Conservation (phyloP, 2,329 filamentous ascomycete species). For the Alternaria conjuncta region DNA sequence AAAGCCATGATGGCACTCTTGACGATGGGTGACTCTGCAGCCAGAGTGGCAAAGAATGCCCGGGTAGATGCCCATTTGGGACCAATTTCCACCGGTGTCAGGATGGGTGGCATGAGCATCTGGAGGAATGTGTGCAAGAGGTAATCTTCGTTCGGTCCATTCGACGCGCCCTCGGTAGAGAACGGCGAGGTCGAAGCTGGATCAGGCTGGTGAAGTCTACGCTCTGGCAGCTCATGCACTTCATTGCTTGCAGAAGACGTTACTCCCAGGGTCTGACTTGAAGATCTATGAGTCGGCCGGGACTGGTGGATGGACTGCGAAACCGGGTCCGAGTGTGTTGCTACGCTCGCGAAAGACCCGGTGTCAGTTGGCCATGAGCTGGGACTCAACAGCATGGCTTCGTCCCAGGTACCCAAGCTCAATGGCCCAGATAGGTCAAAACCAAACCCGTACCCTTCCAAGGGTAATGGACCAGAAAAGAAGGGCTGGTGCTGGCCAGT, state of each 20-base stretch:
- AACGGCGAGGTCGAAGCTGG: slow-evolving; percentile 39
- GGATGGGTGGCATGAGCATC: slow-evolving; percentile 60
- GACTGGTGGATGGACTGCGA: slow-evolving; percentile 30
- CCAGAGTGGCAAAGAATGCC: slow-evolving; percentile 57
- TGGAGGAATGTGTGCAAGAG: slow-evolving; percentile 59
- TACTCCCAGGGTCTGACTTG: slow-evolving; percentile 14
- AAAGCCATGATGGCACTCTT: slow-evolving; percentile 59
- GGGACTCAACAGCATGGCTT: slow-evolving; percentile 40
- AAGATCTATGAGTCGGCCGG: slow-evolving; percentile 21
- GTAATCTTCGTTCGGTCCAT: slow-evolving; percentile 42
- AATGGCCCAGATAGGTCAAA: slow-evolving; percentile 40
- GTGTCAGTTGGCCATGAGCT: slow-evolving; percentile 39
- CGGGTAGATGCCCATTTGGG: slow-evolving; percentile 60
- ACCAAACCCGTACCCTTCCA: slow-evolving; percentile 28
- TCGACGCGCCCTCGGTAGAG: slow-evolving; percentile 32
- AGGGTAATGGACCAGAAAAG: slow-evolving; percentile 14
- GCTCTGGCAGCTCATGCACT: slow-evolving; percentile 24
- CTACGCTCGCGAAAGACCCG: slow-evolving; percentile 11
- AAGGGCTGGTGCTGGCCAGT: slow-evolving; percentile 16
- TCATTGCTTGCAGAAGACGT: slow-evolving; percentile 9
- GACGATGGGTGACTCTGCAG: slow-evolving; percentile 56
- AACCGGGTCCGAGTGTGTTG: slow-evolving; percentile 20
- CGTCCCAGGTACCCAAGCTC: slow-evolving; percentile 38
- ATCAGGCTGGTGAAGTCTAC: slow-evolving; percentile 18
- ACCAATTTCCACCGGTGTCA: slow-evolving; percentile 59